Conservation (phyloP, 1,139 yeast species). For the Zhuliangozyma blackwelliae region DNA sequence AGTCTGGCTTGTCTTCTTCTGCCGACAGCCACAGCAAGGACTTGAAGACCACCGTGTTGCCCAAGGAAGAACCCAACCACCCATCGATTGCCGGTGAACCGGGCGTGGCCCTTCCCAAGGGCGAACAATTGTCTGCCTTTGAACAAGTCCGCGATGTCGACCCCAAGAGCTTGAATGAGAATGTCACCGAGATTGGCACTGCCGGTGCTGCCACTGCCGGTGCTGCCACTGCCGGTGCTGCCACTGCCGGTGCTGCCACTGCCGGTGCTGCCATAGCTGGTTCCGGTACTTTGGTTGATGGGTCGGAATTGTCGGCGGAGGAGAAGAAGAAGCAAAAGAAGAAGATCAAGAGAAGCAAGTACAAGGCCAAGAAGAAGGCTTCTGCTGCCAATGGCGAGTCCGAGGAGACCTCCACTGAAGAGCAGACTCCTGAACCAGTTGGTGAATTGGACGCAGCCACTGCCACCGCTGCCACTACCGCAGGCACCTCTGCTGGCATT, state of each 20-base stretch:
- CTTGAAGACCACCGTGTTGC: slow-evolving; percentile 51
- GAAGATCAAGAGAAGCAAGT: slow-evolving; percentile 45
- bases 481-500: slow-evolving; percentile 6
- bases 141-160: slow-evolving; percentile 32
- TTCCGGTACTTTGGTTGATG: slow-evolving; percentile 2
- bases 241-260: slow-evolving; percentile 5
- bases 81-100: slow-evolving; percentile 48
- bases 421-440: slow-evolving; percentile 19
- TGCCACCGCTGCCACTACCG: slow-evolving; percentile 9
- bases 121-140: slow-evolving; percentile 39
- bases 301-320: slow-evolving; percentile 27
- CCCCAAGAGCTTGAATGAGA: slow-evolving; percentile 45
- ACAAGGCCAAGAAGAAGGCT: slow-evolving; percentile 43
- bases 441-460: slow-evolving; percentile 11
- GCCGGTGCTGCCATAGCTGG: slow-evolving; percentile 1
- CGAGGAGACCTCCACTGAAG: slow-evolving; percentile 13
- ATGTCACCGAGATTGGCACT: slow-evolving; percentile 7
- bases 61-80: slow-evolving; percentile 47
- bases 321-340: slow-evolving; percentile 45
- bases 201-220: slow-evolving; percentile 6
- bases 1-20: slow-evolving; percentile 38
- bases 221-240: slow-evolving; percentile 5
- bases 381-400: slow-evolving; percentile 29
- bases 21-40: slow-evolving; percentile 12
- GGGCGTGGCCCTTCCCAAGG: slow-evolving; percentile 43